A percentile compares a stretch with the other conserved stretches of the same genome.
These are phyloP conservation scores for Aschersonia sp. DNA, from an alignment of 2,329 filamentous ascomycete species.

Conservation along the genomic window DNA sequence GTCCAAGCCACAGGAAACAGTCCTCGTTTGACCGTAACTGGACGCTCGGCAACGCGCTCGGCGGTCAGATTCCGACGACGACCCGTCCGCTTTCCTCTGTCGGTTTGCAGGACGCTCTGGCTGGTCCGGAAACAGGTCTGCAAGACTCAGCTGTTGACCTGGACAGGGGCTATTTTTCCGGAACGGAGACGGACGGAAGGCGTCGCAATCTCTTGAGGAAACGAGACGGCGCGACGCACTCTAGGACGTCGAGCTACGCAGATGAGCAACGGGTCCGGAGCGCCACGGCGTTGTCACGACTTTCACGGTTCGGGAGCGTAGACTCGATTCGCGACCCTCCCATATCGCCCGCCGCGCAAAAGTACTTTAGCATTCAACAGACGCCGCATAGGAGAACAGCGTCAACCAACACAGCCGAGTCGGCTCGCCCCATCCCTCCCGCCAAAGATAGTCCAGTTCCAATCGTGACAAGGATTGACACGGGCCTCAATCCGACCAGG, in stretches of 20 bases:
- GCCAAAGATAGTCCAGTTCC: conserved; percentile 38
- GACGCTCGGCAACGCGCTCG: conserved; percentile 43
- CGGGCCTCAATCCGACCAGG: conserved; percentile 21
- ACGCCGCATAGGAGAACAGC: conserved; percentile 43
- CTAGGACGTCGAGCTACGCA: conserved; percentile 60
- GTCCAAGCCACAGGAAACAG: conserved; percentile 43
- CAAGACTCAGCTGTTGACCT: conserved; percentile 44
- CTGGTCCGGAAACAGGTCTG: conserved; percentile 20
- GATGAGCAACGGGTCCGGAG: conserved; percentile 59
- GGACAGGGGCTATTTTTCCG: conserved; percentile 88
- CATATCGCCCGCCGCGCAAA: conserved; percentile 49
- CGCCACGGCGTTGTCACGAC: conserved; percentile 50
- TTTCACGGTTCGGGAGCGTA: conserved; percentile 66
- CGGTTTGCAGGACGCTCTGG: conserved; percentile 29
- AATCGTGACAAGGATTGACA: conserved; percentile 46
- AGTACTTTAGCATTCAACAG: conserved; percentile 47
- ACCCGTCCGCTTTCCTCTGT: conserved; percentile 36
- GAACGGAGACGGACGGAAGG: conserved; percentile 65
- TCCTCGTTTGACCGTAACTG: conserved; percentile 58
- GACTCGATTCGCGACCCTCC: conserved; percentile 55
- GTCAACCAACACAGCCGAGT: conserved; percentile 43
- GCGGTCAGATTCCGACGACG: conserved; percentile 17
- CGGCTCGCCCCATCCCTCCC: conserved; percentile 32
- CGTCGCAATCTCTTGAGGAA: conserved; percentile 72
- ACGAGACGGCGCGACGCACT: conserved; percentile 48